Percentiles rank a stretch among this genome's conserved stretches.
Evolutionary conservation across 345 rosid genomes (phyloP).

Genomic region (Brassica incana): DNA sequence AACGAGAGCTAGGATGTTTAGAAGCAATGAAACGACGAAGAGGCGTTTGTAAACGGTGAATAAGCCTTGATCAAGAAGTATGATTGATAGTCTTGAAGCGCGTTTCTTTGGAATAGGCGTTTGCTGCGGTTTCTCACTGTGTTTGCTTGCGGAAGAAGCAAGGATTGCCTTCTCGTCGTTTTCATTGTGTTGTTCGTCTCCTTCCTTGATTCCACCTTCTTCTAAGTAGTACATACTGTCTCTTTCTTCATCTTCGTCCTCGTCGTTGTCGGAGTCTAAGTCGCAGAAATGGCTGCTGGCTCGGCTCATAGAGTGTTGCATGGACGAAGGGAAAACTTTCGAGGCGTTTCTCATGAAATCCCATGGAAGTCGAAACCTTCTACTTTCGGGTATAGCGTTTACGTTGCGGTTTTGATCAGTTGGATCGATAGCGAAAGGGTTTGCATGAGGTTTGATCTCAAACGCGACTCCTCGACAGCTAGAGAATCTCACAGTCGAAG

Average conservation of each 20-base stretch:
- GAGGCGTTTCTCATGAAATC: constrained; percentile 40
- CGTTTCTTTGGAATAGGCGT: constrained; percentile 49
- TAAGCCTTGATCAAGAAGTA: constrained; percentile 79
- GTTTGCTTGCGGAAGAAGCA: constrained; percentile 37
- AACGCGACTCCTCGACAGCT: constrained; percentile 75
- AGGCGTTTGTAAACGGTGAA: constrained; percentile 80
- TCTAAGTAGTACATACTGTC: constrained; percentile 42
- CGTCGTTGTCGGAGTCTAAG: constrained; percentile 41
- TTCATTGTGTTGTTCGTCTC: constrained; percentile 27
- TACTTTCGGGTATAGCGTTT: constrained; percentile 25
- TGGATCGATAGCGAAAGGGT: constrained; percentile 41
- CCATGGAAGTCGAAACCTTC: constrained; percentile 46
- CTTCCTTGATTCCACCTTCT: constrained; percentile 42
- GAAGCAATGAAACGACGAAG: constrained; percentile 46
- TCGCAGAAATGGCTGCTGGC: constrained; percentile 80
- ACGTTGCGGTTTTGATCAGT: constrained; percentile 27
- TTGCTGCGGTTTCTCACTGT: constrained; percentile 39
- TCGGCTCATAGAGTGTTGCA: constrained; percentile 49
- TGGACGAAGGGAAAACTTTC: constrained; percentile 44
- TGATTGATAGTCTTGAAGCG: constrained; percentile 59
- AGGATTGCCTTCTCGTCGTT: constrained; percentile 30
- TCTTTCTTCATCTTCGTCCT: constrained; percentile 31
- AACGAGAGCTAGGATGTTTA: constrained; percentile 54
- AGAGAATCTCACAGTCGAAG: constrained; percentile 51
- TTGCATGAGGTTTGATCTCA: constrained; percentile 58